These are phyloP conservation scores for Calonectria leucothoes DNA, from an alignment of 2,329 filamentous ascomycete genomes.

Conservation along the genomic window DNA sequence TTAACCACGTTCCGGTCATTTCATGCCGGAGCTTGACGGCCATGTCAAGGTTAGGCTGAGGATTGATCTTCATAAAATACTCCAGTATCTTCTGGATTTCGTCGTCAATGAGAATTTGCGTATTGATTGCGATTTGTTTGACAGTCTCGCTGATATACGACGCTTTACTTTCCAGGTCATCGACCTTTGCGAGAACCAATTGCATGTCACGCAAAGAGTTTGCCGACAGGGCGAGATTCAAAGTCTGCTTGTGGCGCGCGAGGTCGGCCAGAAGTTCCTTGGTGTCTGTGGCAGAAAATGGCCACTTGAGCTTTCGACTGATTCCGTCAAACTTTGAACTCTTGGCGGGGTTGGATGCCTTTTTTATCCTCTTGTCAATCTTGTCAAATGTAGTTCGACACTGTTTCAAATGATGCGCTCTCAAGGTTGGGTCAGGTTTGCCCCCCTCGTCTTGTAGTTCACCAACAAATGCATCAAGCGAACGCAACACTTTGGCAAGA, in stretches of 20 bases:
- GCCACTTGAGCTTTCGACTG: slow-evolving; percentile 19
- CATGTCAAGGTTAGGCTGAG: background rate
- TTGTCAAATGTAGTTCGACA: slow-evolving; percentile 4
- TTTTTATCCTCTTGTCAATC: background rate
- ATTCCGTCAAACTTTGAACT: background rate
- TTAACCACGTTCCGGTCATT: slow-evolving; percentile 18
- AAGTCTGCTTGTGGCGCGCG: slow-evolving; percentile 19
- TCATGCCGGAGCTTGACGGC: slow-evolving; percentile 17
- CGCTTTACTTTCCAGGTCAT: background rate
- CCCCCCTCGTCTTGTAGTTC: slow-evolving; percentile 1
- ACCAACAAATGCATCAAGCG: background rate
- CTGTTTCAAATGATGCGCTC: background rate
- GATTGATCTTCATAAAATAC: slow-evolving; percentile 9
- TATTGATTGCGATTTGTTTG: slow-evolving; percentile 23
- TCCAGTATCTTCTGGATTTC: background rate
- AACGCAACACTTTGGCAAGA: background rate
- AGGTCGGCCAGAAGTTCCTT: slow-evolving; percentile 15
- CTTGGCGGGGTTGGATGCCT: background rate
- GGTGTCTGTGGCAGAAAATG: slow-evolving; percentile 15
- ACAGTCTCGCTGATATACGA: rapidly evolving
- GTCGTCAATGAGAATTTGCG: background rate
- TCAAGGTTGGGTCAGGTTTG: background rate
- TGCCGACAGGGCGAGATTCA: slow-evolving; percentile 10
- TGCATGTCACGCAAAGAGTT: slow-evolving; percentile 22
- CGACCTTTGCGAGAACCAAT: rapidly evolving